These are phyloP conservation scores for Acacia crassicarpa DNA, from an alignment of 306 rosid genomes.

Conservation along the genomic window DNA sequence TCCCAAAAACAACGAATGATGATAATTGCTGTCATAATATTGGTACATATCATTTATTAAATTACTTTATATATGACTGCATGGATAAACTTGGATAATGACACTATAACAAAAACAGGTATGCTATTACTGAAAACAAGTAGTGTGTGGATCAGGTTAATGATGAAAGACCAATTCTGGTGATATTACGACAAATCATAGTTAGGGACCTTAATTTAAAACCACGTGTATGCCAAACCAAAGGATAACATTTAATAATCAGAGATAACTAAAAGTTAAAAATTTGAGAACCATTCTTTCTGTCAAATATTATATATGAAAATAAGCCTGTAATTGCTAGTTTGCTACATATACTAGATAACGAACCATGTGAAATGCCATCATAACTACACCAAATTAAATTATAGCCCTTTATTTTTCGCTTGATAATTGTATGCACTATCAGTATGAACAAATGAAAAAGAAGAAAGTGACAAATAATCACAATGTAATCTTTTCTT, in stretches of 20 bases:
- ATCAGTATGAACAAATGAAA: not conserved
- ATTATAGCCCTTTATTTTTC: not conserved
- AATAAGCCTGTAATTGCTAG: not conserved
- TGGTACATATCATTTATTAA: not conserved
- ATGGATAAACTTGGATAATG: constrained; percentile 33
- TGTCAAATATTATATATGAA: constrained; percentile 12
- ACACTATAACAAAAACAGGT: constrained; percentile 10
- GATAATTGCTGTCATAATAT: not conserved
- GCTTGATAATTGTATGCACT: not conserved
- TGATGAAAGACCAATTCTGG: not conserved
- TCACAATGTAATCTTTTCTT: not conserved
- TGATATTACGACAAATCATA: constrained; percentile 3
- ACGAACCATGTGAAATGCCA: not conserved
- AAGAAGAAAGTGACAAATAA: not conserved
- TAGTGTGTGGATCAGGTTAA: not conserved
- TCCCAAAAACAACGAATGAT: not conserved
- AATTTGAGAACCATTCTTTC: constrained; percentile 11
- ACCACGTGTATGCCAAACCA: not conserved
- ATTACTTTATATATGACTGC: constrained; percentile 14
- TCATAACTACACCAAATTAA: not conserved
- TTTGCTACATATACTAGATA: not conserved
- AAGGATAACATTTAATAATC: constrained; percentile 24
- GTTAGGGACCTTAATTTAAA: constrained; percentile 20
- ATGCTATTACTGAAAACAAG: not conserved
- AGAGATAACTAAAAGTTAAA: constrained; percentile 7